Base-by-base conservation (phyloP, 129 eudicot species). In the Pittosporum tobira region DNA sequence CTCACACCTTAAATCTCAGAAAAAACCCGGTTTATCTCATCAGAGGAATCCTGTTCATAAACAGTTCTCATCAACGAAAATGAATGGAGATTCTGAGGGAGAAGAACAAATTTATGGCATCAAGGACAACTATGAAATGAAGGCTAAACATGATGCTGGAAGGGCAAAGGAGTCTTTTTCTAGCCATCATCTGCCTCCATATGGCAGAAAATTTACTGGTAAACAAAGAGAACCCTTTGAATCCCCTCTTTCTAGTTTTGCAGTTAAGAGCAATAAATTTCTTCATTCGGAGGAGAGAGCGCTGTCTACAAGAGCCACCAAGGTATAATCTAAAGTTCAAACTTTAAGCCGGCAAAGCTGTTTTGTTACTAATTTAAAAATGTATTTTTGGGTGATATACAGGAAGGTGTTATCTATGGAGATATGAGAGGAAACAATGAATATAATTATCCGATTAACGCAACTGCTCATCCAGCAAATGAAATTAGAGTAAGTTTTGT, bases 71-170 rank as follows among this genome's bases (percentile, higher is more conserved):
- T 72, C 75, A 16, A 66, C 53, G 74, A 80, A 66, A 47, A 38
- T 54, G 34, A 72, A 77, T n/a, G 80, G 66, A 51, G 79, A 70
- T 71, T 65, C 79, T 74, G 77, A 42, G 62, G 74, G 76, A 62
- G 85, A 71, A 56, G 31, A 64, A 16, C 56, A 72, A 24, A 59
- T 30, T 59, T 64, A 52, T 69, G 86, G 63, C 51, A 55, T 77
- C 44, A 42, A 64, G 58, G 67, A 56, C 12, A 53, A 57, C 28
- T 47, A 72, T 46, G 71, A 69, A 36, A 65, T 70, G 25, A 71
- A 49, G 71, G 60, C 71, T 27, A 88, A 54, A 48, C 84, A 52
- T 51, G 83, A 69, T 64, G 79, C 67, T 51, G 63, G 57, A 65
- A 68, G 46, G 69, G 71, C 45, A 56, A 61, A 59, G 61, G 82